Conservation (phyloP, 2,329 filamentous ascomycete genomes). For the Xylariaceae sp. region DNA sequence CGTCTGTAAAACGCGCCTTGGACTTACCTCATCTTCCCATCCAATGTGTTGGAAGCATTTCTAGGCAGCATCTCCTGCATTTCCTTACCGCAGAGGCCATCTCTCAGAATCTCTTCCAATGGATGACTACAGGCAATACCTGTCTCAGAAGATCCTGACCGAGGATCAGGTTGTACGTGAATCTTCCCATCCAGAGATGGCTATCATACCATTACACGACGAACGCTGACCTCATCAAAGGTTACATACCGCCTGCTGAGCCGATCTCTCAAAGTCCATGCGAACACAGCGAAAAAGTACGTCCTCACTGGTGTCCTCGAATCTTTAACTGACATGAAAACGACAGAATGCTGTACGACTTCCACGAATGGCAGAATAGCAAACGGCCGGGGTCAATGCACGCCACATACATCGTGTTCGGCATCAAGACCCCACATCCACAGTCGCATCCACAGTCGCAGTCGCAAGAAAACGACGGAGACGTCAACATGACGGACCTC, state of each 20-base stretch:
- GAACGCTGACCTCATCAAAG: conserved; percentile 39
- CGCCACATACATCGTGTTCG: conserved; percentile 86
- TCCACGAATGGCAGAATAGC: conserved; percentile 70
- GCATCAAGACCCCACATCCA: conserved; percentile 52
- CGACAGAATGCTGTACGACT: conserved; percentile 82
- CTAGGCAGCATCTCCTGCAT: neutral
- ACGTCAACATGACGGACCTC: conserved; percentile 66
- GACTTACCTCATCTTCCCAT: neutral
- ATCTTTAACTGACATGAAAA: conserved; percentile 9
- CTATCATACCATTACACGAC: neutral
- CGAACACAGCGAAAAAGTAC: conserved; percentile 84
- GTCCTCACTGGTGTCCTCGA: conserved; percentile 24
- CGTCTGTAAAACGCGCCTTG: conserved; percentile 19
- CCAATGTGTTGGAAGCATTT: neutral
- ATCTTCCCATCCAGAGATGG: neutral
- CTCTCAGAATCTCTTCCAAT: conserved; percentile 30
- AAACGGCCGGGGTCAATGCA: conserved; percentile 71
- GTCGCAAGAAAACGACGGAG: conserved; percentile 43
- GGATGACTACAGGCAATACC: conserved; percentile 63
- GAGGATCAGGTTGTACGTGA: conserved; percentile 64
- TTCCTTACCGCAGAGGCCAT: too few relatives aligned
- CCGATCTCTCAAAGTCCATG: conserved; percentile 75
- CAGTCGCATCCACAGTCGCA: too few relatives aligned
- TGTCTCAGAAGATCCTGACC: conserved; percentile 70
- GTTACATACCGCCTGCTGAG: conserved; percentile 84